Evolutionary conservation across 805 yeast genomes (phyloP).

Genomic region (Ogataea polymorpha): DNA sequence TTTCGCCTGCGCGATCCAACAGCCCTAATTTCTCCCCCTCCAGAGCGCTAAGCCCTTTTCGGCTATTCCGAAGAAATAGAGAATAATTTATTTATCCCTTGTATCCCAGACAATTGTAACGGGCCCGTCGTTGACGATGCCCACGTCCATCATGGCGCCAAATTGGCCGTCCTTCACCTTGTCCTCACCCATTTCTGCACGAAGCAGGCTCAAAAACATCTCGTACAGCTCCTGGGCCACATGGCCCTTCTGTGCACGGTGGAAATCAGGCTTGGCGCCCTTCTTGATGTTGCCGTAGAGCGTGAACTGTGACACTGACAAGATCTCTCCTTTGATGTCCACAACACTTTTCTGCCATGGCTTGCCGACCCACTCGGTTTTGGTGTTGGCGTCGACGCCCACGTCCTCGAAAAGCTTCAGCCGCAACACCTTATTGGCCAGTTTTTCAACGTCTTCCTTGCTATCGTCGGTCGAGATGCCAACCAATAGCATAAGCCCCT

Average conservation of each 20-base stretch:
- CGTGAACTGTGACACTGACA: constrained; percentile 92
- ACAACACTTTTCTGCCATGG: constrained; percentile 75
- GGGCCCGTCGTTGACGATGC: constrained; percentile 87
- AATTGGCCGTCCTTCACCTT: constrained; percentile 84
- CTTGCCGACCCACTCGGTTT: constrained; percentile 53
- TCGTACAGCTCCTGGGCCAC: constrained; percentile 50
- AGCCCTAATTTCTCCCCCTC: constrained; percentile 33
- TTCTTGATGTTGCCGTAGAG: constrained; percentile 80
- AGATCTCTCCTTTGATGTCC: constrained; percentile 67
- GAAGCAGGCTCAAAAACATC: constrained; percentile 46
- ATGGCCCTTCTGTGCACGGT: constrained; percentile 81
- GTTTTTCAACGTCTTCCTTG: constrained; percentile 61
- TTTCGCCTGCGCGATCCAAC: constrained; percentile 30
- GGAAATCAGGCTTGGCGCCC: constrained; percentile 95
- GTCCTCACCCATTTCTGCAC: constrained; percentile 52
- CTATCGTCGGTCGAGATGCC: constrained; percentile 84
- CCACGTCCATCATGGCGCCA: constrained; percentile 98
- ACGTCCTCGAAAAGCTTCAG: constrained; percentile 71
- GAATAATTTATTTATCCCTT: constrained; percentile 33
- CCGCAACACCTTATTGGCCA: constrained; percentile 63
- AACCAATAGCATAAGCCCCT: constrained; percentile 77
- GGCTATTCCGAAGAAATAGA: constrained; percentile 22
- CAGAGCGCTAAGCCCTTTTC: constrained; percentile 32
- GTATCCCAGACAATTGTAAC: constrained; percentile 84
- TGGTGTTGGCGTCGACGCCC: constrained; percentile 33